Percentiles rank a stretch among this genome's conserved stretches.
phyloP scores from a whole-genome alignment of 169 alveolate genomes.

The Plasmodium vivax region DNA sequence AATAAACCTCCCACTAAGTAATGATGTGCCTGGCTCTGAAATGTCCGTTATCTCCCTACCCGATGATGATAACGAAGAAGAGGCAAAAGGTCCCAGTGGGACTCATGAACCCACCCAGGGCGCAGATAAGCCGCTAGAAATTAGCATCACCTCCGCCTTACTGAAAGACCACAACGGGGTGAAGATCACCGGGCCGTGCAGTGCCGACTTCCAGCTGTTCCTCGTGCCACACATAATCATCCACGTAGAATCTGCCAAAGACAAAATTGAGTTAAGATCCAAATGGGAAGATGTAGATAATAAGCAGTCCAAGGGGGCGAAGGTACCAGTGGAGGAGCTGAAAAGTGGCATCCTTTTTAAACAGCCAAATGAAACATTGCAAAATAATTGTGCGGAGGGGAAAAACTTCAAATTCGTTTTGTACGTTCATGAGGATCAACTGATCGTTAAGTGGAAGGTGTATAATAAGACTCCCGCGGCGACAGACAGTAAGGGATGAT shows the following conservation, averaged over 20 bases:
- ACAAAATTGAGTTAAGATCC: not conserved
- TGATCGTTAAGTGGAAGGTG: not conserved
- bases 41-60: too few relatives aligned
- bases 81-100: not conserved
- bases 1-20: too few relatives aligned
- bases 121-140: not conserved
- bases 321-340: too few relatives aligned
- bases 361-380: not conserved
- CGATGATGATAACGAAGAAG: too few relatives aligned
- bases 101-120: not conserved
- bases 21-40: too few relatives aligned
- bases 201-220: not conserved
- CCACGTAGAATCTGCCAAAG: not conserved
- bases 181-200: not conserved
- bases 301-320: too few relatives aligned
- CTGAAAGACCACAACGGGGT: not conserved
- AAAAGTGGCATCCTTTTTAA: not conserved
- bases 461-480: not conserved
- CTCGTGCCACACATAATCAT: not conserved
- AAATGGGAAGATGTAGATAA: not conserved
- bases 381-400: not conserved
- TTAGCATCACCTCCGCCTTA: not conserved
- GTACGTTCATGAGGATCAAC: not conserved
- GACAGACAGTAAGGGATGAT: not conserved
- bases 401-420: not conserved